Base-by-base conservation (phyloP, 805 yeast genomes). In the Pichia exigua region DNA sequence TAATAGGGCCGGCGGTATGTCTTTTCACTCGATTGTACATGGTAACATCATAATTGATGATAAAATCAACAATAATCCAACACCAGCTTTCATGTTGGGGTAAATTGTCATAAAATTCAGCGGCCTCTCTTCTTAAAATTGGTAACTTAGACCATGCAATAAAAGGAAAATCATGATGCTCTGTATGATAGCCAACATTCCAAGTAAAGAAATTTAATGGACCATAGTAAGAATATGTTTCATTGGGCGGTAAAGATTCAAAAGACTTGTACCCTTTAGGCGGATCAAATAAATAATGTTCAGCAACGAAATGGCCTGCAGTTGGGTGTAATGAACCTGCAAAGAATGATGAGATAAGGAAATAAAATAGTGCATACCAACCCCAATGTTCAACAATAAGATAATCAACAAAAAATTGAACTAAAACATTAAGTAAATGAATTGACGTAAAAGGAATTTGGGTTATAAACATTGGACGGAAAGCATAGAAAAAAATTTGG, bases 221-320 rank as follows among this genome's bases (percentile, higher is more conserved):
- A 0, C 97, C 97, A 61, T 90, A 90, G 69, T 90, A 90, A 9
- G 95, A 85, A 63, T 83, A 90, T 0, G 97, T 90, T 64, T 90
- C 97, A 10, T 79, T 70, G 0, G 92, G 91, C 18, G 85, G 82
- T 2, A 65, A 57, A 35, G 70, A 74, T 15, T 58, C 60, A 46
- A 57, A 61, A 28, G 59, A 54, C 20, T 53, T 52, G 47, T 65
- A 69, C 38, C 56, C 51, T 44, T 67, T 57, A 17, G 77, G 75
- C 40, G 87, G 84, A 56, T 81, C 72, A 65, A 88, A 73, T 15
- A 88, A 81, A 63, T 87, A 88, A 65, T 90, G 97, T 65, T 90
- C 97, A n/a, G 96, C 92, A 57, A 90, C 87, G 68, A 90, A 90
- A 70, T 90, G 97, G 21, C 97, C 97, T 1, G 97, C 95, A 54